Evolutionary conservation across 2,329 filamentous ascomycete genomes (phyloP), one percentile per base, ranked within the genome.

Genomic region (Didymella glomerata): DNA sequence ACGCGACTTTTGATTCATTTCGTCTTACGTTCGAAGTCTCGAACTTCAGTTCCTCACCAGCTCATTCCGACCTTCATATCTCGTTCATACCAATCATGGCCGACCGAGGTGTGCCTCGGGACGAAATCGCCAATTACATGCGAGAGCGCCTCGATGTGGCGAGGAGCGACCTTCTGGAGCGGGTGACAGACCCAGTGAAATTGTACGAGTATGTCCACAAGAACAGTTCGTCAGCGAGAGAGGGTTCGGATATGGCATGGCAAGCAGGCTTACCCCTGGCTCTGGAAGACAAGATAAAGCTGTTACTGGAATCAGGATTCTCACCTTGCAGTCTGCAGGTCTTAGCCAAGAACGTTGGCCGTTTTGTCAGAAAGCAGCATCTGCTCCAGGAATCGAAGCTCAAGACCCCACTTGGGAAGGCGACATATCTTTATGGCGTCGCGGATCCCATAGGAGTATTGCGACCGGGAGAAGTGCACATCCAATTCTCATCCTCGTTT

Each of bases 51-150:
- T 74, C 76, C 0, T 75, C 80, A 2, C 78, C 85, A 3, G 80
- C 72, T 13, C 76, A 85, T 0, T 86, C 88, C 0, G 78, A 80
- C 0, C 77, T 93, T 0, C 91, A 93, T 66, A 77, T 84, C 0
- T 88, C 91, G 27, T 87, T 92, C 48, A 82, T 94, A 2, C 85
- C 88, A 0, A 85, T 94, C 0, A 76, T 94, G 0, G 79, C 87
- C 18, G 85, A 89, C 32, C 81, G 87, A 28, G 85, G 88, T 0
- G 78, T 81, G 0, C 67, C 85, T 10, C 70, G 70, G 6, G 46
- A 77, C 0, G 72, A 75, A 0, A 78, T 93, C 0, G 78, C 79
- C 0, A 59, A 77, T 0, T 76, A 88, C 7, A 78, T 91, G 4
- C 71, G 68, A 0, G 72, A 81, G 0, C 81, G 83, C 1, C 76